Evolutionary conservation across 345 rosid species (phyloP).

Genomic region (Arabis alpina): DNA sequence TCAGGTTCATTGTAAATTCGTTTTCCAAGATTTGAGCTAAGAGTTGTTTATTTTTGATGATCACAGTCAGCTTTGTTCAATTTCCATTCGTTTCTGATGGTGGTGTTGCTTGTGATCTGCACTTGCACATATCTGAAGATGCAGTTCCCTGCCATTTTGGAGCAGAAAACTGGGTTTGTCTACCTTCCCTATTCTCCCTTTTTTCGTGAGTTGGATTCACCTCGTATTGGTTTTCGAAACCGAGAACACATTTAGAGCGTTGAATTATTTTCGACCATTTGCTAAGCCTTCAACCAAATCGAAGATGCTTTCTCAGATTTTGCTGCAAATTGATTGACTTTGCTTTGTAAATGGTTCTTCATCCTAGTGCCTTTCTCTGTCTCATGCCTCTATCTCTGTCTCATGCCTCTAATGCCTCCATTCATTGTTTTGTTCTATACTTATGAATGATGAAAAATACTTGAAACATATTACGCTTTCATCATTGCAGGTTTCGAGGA

Average conservation of each 20-base stretch:
- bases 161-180: constrained; percentile 87
- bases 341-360: background rate
- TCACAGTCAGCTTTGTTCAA: constrained; percentile 90
- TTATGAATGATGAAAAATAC: background rate
- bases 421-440: background rate
- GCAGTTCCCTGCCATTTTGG: constrained; percentile 95
- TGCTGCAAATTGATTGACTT: constrained; percentile 1
- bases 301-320: constrained; percentile 4
- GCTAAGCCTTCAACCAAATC: background rate
- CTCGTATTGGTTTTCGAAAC: background rate
- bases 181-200: constrained; percentile 14
- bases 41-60: constrained; percentile 21
- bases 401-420: background rate
- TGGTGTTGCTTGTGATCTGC: constrained; percentile 87
- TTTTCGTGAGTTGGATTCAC: background rate
- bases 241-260: constrained; percentile 10
- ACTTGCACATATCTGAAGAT: constrained; percentile 89
- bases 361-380: background rate
- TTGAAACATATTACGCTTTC: background rate
- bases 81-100: constrained; percentile 89
- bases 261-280: background rate
- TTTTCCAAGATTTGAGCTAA: constrained; percentile 12
- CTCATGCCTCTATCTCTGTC: background rate
- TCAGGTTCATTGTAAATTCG: background rate
- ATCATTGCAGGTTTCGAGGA: constrained; percentile 73